A percentile compares a stretch with the other conserved stretches of the same genome.
phyloP scores from a whole-genome alignment of 176 grass and related monocot genomes.

The Oryza australiensis region DNA sequence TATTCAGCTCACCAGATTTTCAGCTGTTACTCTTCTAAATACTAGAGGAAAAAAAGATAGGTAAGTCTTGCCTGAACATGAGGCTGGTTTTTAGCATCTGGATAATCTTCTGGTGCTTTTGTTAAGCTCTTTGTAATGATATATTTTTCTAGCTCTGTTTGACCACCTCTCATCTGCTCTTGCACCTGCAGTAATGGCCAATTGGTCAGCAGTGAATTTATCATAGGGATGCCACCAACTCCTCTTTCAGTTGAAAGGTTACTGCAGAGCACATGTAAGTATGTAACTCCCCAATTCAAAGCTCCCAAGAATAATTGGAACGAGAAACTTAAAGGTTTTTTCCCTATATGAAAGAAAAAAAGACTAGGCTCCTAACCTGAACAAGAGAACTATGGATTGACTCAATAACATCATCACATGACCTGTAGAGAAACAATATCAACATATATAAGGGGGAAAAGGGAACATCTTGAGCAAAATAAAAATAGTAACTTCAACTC shows the following conservation, averaged over 20 bases:
- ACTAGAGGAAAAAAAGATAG: constrained; percentile 17
- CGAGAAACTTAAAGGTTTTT: neutral
- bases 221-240: neutral
- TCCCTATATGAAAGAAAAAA: neutral
- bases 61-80: constrained; percentile 84
- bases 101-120: constrained; percentile 92
- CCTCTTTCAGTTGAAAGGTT: neutral
- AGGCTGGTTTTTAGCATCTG: constrained; percentile 98
- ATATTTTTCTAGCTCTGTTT: constrained; percentile 93
- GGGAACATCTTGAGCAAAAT: constrained; percentile 3
- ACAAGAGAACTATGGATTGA: constrained; percentile 77
- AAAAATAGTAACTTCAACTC: constrained; percentile 25
- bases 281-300: neutral
- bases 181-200: constrained; percentile 62
- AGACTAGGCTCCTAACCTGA: constrained; percentile 44
- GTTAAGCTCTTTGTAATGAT: constrained; percentile 96
- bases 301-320: neutral
- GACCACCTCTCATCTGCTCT: constrained; percentile 85
- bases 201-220: neutral
- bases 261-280: constrained; percentile 19
- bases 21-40: neutral
- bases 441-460: constrained; percentile 31
- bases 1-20: neutral
- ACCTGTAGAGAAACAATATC: constrained; percentile 49
- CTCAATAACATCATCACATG: constrained; percentile 75